Conservation (phyloP, 176 grass and related monocot genomes). For the Oryza australiensis region DNA sequence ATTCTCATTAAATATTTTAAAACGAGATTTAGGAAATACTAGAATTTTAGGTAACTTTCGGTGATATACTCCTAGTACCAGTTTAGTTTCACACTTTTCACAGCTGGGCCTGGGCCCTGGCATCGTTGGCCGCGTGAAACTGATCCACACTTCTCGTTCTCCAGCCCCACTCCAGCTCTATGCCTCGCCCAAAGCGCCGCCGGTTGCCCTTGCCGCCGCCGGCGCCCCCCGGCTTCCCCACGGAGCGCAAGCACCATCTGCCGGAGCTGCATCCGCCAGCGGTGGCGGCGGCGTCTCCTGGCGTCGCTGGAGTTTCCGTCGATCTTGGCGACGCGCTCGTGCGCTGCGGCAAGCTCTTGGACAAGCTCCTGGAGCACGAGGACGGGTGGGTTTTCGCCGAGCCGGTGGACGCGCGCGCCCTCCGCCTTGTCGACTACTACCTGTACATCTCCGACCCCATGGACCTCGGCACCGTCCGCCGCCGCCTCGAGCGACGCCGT, state of each 20-base stretch:
- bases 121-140: not conserved
- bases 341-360: conserved; percentile 10
- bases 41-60: too few relatives aligned
- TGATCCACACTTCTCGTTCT: not conserved
- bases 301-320: not conserved
- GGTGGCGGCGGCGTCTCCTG: not conserved
- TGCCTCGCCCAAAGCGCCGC: not conserved
- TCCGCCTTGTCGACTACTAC: conserved; percentile 75
- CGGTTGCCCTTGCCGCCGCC: not conserved
- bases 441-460: conserved; percentile 52
- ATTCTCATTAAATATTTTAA: too few relatives aligned
- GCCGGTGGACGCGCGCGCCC: conserved; percentile 67
- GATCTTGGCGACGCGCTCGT: not conserved
- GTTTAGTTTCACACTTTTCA: too few relatives aligned
- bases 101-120: too few relatives aligned
- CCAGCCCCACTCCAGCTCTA: not conserved
- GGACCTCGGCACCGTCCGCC: conserved; percentile 72
- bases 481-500: conserved; percentile 53
- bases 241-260: not conserved
- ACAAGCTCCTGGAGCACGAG: conserved; percentile 55
- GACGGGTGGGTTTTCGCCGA: conserved; percentile 67
- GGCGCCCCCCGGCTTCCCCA: not conserved
- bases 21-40: too few relatives aligned
- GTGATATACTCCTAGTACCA: too few relatives aligned
- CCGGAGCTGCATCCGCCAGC: not conserved